phyloP scores from a whole-genome alignment of 805 yeast species.

The Starmerella floricola region DNA sequence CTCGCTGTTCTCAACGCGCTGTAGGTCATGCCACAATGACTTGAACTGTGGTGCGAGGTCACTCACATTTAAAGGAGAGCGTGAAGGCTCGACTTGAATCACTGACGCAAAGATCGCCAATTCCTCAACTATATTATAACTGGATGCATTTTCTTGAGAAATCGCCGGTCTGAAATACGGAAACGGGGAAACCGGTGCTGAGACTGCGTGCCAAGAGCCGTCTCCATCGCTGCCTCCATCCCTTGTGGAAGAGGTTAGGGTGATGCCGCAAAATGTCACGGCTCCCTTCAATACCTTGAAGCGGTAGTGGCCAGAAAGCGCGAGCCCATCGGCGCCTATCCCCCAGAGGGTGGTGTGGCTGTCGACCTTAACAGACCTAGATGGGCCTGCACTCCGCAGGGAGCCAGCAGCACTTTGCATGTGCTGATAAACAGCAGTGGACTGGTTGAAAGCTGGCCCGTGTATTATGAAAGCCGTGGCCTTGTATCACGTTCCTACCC shows the following conservation, averaged over 20 bases:
- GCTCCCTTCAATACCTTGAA: constrained; percentile 27
- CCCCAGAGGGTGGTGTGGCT: constrained; percentile 9
- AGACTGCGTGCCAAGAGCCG: constrained; percentile 1
- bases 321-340: constrained; percentile 18
- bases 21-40: constrained; percentile 17
- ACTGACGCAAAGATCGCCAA: constrained; percentile 5
- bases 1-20: background rate
- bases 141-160: constrained; percentile 1
- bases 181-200: constrained; percentile 21
- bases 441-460: background rate
- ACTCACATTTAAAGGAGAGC: constrained; percentile 5
- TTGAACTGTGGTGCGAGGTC: constrained; percentile 25
- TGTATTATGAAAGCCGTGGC: too few relatives aligned
- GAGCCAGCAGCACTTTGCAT: constrained; percentile 18
- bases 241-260: constrained; percentile 9
- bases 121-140: background rate
- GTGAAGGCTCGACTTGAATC: constrained; percentile 2
- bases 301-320: constrained; percentile 25
- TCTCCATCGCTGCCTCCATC: background rate
- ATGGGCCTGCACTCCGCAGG: constrained; percentile 11
- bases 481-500: too few relatives aligned
- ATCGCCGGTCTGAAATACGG: constrained; percentile 16
- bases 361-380: background rate
- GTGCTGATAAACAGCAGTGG: background rate
- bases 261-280: constrained; percentile 23